Conservation (phyloP, 208 protist species). For the Entamoeba invadens region DNA sequence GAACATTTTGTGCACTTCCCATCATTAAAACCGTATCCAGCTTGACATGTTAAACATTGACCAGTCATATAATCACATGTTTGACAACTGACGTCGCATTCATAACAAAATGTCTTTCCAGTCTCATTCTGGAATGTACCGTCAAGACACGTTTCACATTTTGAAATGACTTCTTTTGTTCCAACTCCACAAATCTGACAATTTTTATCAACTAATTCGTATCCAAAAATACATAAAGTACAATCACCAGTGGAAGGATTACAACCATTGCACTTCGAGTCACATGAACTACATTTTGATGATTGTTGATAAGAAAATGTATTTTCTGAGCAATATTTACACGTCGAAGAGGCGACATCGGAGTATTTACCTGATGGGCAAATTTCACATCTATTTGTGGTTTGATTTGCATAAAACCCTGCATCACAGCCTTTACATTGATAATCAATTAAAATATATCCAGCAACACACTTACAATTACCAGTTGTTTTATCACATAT, state of each 20-base stretch:
- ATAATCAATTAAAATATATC: neutral
- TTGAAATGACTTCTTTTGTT: neutral
- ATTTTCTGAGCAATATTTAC: neutral
- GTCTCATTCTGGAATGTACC: slow-evolving; percentile 9
- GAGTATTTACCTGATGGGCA: neutral
- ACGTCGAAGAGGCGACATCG: neutral
- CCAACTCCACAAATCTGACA: slow-evolving; percentile 1
- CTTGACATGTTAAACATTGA: slow-evolving; percentile 1
- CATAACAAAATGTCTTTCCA: neutral
- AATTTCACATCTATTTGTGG: neutral
- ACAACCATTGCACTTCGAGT: neutral
- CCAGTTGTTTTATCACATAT: neutral
- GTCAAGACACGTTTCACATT: neutral
- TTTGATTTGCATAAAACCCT: neutral
- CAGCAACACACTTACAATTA: neutral
- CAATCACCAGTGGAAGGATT: neutral
- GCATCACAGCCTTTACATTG: neutral
- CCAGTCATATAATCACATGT: neutral
- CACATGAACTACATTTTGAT: neutral
- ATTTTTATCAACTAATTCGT: neutral
- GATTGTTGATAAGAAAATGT: neutral
- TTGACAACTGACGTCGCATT: neutral
- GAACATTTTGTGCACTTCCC: neutral
- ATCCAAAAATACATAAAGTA: neutral
- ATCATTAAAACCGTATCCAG: neutral